These are phyloP conservation scores for Diversispora eburnea DNA, from an alignment of 192 early-diverging fungal genomes.

Conservation along the genomic window DNA sequence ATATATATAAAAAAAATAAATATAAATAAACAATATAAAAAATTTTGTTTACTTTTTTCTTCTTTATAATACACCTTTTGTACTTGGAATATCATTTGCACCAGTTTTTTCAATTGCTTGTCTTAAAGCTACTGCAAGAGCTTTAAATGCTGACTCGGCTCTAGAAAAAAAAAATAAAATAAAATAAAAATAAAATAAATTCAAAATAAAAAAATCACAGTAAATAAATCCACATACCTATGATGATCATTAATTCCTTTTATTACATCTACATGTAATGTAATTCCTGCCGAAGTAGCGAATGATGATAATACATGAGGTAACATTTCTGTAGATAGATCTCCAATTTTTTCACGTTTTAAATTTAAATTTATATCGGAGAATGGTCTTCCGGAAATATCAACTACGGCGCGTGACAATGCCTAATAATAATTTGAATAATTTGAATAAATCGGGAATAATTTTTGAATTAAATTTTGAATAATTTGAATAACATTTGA, in stretches of 20 bases:
- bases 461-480: too few species aligned
- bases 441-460: too few species aligned
- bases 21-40: too few species aligned
- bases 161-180: constrained; percentile 41
- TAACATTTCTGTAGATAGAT: constrained; percentile 95
- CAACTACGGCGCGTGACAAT: constrained; percentile 88
- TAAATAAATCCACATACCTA: constrained; percentile 48
- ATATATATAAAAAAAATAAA: too few species aligned
- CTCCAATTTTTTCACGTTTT: constrained; percentile 88
- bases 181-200: neutral
- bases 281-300: constrained; percentile 87
- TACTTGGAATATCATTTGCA: constrained; percentile 86
- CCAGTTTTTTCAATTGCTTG: constrained; percentile 86
- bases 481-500: too few species aligned
- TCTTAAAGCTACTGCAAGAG: constrained; percentile 88
- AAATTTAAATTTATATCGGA: constrained; percentile 80
- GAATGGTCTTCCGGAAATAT: constrained; percentile 93
- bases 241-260: constrained; percentile 98
- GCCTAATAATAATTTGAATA: constrained; percentile 51
- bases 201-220: neutral
- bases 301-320: constrained; percentile 94
- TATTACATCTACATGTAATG: constrained; percentile 93
- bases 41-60: neutral
- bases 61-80: constrained; percentile 82
- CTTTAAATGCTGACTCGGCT: constrained; percentile 96